Evolutionary conservation across 2,329 filamentous ascomycete species (phyloP).

Genomic region (Fusarium heterosporum): DNA sequence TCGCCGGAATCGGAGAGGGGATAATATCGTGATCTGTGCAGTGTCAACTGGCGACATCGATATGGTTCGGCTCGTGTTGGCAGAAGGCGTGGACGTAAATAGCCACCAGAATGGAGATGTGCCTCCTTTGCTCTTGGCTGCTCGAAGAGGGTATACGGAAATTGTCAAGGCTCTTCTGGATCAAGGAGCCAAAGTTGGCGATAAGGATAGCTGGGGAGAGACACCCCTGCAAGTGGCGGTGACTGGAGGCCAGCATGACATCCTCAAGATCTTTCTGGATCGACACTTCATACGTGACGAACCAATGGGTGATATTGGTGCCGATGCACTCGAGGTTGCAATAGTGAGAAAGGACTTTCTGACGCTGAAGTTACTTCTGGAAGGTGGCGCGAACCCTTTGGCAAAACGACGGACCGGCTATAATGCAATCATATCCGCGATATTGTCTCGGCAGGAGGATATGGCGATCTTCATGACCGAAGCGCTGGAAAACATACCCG

Average conservation of each 20-base stretch:
- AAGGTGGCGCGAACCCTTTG: background rate
- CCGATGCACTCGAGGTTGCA: slow-evolving; percentile 2
- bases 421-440: slow-evolving; percentile 12
- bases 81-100: background rate
- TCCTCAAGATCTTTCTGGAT: slow-evolving; percentile 6
- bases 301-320: background rate
- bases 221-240: background rate
- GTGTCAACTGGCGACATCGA: background rate
- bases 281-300: background rate
- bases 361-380: background rate
- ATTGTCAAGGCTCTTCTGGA: slow-evolving; percentile 3
- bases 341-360: background rate
- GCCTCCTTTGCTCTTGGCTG: background rate
- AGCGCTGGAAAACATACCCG: rapidly evolving
- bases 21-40: slow-evolving; percentile 8
- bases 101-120: background rate
- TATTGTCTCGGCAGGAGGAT: background rate
- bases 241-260: background rate
- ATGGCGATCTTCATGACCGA: slow-evolving; percentile 3
- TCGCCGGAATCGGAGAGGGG: background rate
- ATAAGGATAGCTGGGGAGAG: background rate
- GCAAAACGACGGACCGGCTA: background rate
- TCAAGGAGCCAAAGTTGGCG: background rate
- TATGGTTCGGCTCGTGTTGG: background rate
- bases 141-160: background rate